Evolutionary conservation across 1,284 basidiomycete genomes (phyloP), one percentile per base, ranked within the genome.

Genomic region (Sparassis latifolia): DNA sequence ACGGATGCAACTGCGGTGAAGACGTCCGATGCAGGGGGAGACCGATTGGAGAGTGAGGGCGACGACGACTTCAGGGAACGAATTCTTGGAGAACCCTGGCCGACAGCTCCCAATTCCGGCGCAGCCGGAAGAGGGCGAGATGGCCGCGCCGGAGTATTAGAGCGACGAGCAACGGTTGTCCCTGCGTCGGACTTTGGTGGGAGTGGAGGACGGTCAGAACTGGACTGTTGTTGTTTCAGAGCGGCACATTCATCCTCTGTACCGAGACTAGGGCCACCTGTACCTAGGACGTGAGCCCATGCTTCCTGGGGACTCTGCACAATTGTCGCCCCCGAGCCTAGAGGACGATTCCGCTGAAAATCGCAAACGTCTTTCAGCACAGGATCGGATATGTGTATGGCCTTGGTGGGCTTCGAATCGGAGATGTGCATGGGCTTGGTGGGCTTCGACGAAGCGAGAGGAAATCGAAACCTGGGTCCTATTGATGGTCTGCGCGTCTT

Each of bases 251-350:
- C 56, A 42, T 58, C 56, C 51, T 67, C 65, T 2, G 64, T 20
- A 20, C 20, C 20, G 20, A 20, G 20, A 20, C 20, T 20, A 20
- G 20, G 20, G 20, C 20, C 20, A 20, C 20, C 20, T 20, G 20
- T 52, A 49, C 41, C 53, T 54, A 44, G 54, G 47, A 30, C 55
- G 54, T 50, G 20, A 20, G 62, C 66, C 50, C 89, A 69, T 33
- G 86, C 87, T 47, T 90, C 87, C 54, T 84, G 80, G 2, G 87
- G 86, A 0, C 87, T 89, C 53, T 82, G 73, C 33, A 90, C 87
- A 28, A 90, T 69, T 2, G 72, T 81, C 10, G 86, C 86, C 37
- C 86, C 86, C 7, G 76, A 63, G 12, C 86, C 86, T 9, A 89
- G 73, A 2, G 69, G 62, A 3, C 79, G 80, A 46, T 65, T 71